Conservation (phyloP, 2,329 filamentous ascomycete genomes). For the Exophiala sideris region DNA sequence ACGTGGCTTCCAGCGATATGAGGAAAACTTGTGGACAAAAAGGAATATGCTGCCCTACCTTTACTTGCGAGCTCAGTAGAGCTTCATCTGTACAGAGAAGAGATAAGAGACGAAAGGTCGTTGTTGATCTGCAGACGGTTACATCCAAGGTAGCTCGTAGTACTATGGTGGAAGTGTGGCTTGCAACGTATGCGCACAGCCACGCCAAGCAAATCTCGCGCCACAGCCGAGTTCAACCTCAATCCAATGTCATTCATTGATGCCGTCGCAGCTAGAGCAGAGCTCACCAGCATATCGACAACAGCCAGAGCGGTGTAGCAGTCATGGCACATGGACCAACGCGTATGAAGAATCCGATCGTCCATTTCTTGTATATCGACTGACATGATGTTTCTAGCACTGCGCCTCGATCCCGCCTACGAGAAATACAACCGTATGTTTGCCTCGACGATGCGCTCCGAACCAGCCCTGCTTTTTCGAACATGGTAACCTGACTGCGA, state of each 20-base stretch:
- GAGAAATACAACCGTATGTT: constrained; percentile 51
- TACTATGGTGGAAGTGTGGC: too few species aligned
- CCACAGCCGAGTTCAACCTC: background rate
- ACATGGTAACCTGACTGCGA: constrained; percentile 42
- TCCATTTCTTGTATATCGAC: background rate
- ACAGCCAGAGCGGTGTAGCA: constrained; percentile 27
- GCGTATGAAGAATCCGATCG: constrained; percentile 36
- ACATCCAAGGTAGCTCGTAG: too few species aligned
- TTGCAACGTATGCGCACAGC: background rate
- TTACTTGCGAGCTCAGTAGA: too few species aligned
- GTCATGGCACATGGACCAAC: constrained; percentile 50
- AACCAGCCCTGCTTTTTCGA: background rate
- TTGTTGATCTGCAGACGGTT: too few species aligned
- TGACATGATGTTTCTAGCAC: constrained; percentile 33
- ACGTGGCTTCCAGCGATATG: too few species aligned
- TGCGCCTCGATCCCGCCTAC: constrained; percentile 43
- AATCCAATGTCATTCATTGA: constrained; percentile 4
- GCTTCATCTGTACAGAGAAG: too few species aligned
- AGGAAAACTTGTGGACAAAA: too few species aligned
- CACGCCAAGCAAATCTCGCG: constrained; percentile 3
- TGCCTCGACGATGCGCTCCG: background rate
- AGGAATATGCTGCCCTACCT: too few species aligned
- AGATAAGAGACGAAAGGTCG: too few species aligned
- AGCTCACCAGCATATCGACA: constrained; percentile 8
- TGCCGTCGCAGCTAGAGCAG: constrained; percentile 2